Conservation (phyloP, 2,329 filamentous ascomycete species). For the Ophiostoma tasmaniense region DNA sequence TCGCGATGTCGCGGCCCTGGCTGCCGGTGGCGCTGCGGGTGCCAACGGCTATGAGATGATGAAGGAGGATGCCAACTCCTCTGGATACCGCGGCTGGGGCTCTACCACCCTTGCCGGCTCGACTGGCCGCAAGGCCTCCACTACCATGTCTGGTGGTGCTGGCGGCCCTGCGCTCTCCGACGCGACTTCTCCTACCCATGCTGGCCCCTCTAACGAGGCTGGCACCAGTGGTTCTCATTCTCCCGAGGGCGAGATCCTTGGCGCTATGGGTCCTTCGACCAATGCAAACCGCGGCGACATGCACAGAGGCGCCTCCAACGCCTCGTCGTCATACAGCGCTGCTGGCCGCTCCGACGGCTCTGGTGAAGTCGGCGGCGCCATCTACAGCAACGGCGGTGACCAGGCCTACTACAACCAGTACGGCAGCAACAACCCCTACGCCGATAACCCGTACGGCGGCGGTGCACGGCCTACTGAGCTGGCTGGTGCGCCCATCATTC, state of each 20-base stretch:
- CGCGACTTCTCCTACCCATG: constrained; percentile 58
- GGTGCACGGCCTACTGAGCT: constrained; percentile 34
- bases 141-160: constrained; percentile 72
- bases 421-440: constrained; percentile 48
- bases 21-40: constrained; percentile 29
- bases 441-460: constrained; percentile 33
- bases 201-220: constrained; percentile 58
- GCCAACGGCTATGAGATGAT: constrained; percentile 58
- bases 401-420: constrained; percentile 52
- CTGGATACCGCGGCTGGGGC: constrained; percentile 92
- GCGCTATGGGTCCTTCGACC: constrained; percentile 67
- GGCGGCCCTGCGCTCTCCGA: constrained; percentile 63
- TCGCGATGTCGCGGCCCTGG: constrained; percentile 57
- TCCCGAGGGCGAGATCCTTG: constrained; percentile 74
- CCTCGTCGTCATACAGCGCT: constrained; percentile 89
- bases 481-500: constrained; percentile 67
- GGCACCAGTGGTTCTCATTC: constrained; percentile 46
- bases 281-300: constrained; percentile 63
- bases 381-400: constrained; percentile 36
- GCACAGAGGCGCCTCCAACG: constrained; percentile 84
- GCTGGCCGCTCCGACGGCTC: constrained; percentile 65
- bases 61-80: constrained; percentile 59
- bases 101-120: constrained; percentile 60
- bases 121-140: constrained; percentile 75
- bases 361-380: constrained; percentile 40